Conservation (phyloP, 768 basidiomycete species). For the Lactarius indigo region DNA sequence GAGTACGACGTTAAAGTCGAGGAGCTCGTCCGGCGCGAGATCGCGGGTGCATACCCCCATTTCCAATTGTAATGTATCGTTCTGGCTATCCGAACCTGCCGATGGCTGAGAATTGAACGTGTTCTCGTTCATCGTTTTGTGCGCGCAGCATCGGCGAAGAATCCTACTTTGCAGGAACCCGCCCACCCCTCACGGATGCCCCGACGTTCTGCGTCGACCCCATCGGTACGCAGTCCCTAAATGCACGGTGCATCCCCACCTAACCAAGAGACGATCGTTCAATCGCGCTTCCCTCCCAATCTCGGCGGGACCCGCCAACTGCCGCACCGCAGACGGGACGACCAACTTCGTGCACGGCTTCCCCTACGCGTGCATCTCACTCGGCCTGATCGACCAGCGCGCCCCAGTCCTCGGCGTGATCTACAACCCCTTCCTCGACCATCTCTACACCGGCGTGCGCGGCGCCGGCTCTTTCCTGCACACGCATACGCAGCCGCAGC, state of each 20-base stretch:
- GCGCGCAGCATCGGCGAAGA: slow-evolving; percentile 85
- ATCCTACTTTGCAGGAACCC: slow-evolving; percentile 74
- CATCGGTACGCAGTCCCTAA: slow-evolving; percentile 53
- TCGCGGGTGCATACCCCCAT: slow-evolving; percentile 60
- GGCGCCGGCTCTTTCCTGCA: slow-evolving; percentile 75
- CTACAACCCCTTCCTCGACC: slow-evolving; percentile 79
- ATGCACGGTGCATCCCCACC: neutral
- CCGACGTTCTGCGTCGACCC: slow-evolving; percentile 98
- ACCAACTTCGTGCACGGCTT: slow-evolving; percentile 88
- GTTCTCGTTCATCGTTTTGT: slow-evolving; percentile 1
- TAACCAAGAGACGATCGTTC: neutral
- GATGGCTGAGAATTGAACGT: neutral
- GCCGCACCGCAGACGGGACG: slow-evolving; percentile 59
- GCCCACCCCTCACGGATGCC: slow-evolving; percentile 70
- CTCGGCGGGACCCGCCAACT: neutral
- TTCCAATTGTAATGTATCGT: slow-evolving; percentile 65
- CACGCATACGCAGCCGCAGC: slow-evolving; percentile 31
- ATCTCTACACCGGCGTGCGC: slow-evolving; percentile 78
- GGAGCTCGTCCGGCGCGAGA: slow-evolving; percentile 69
- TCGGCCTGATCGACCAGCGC: slow-evolving; percentile 82
- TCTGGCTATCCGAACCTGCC: neutral
- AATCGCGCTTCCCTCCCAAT: neutral
- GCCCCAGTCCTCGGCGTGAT: slow-evolving; percentile 87
- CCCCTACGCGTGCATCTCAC: slow-evolving; percentile 85
- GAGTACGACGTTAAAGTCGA: slow-evolving; percentile 93